phyloP scores from a whole-genome alignment of 305 asterid genomes.

The Rubia tinctorum region DNA sequence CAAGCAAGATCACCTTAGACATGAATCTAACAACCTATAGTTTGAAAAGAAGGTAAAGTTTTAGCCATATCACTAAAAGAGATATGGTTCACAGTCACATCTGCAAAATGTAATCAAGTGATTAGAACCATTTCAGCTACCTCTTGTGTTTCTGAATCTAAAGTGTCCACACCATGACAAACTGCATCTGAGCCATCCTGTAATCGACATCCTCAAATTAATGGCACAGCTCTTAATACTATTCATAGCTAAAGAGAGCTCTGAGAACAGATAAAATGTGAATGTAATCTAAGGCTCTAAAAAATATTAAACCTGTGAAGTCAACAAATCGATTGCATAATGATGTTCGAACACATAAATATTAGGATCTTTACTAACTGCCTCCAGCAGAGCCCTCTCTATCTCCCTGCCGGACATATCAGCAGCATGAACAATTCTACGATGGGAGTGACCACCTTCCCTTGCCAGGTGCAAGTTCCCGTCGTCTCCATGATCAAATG shows the following conservation, averaged over 20 bases:
- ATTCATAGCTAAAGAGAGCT: neutral
- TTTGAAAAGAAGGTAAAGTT: conserved; percentile 6
- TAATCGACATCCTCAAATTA: conserved; percentile 29
- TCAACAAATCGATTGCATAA: conserved; percentile 90
- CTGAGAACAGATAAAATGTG: neutral
- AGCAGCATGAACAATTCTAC: conserved; percentile 94
- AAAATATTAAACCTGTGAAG: conserved; percentile 58
- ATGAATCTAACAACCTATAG: conserved; percentile 87
- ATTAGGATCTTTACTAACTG: conserved; percentile 78
- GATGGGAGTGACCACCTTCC: conserved; percentile 99
- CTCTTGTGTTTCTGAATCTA: conserved; percentile 78
- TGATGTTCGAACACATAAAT: conserved; percentile 88
- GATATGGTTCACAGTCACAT: conserved; percentile 9
- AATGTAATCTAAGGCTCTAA: neutral
- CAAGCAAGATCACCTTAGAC: conserved; percentile 89
- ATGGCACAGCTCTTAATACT: neutral
- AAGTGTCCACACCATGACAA: conserved; percentile 88
- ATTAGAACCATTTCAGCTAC: conserved; percentile 33
- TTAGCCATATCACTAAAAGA: neutral
- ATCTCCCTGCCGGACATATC: conserved; percentile 98
- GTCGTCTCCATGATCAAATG: conserved; percentile 96
- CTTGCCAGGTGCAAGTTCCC: conserved; percentile 95
- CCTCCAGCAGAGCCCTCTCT: conserved; percentile 89
- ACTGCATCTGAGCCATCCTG: conserved; percentile 79
- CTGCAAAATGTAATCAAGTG: conserved; percentile 8